Evolutionary conservation across 176 grass and related monocot genomes (phyloP), one percentile per base, ranked within the genome.

Genomic region (Ampelocalamus luodianensis): DNA sequence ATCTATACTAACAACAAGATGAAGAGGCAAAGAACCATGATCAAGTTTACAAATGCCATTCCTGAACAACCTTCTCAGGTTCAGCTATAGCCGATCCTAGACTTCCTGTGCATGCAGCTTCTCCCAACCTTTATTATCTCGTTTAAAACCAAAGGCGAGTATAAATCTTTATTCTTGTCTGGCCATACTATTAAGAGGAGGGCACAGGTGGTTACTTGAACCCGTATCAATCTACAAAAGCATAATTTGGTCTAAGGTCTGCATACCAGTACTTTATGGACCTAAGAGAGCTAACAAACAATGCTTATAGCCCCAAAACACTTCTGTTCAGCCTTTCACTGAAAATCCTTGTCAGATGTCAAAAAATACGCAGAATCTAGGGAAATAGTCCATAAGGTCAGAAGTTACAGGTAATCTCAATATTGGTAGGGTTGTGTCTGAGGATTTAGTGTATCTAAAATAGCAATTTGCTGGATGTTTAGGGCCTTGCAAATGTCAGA

Each of bases 121-220:
- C 56, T 83, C 81, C 42, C 20, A 88, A 38, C 37, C 46, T 73
- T 55, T 59, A 74, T 73, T 39, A 40, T 65, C 56, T 24, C 42
- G 43, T 18, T 66, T 65, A 23, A 58, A 66, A 27, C 17, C 26
- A 85, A 51, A 48, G 26, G 38, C 18, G 12, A 36, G 26, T 43
- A 48, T 32, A 58, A 29, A 61, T 51, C 14, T 50, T 74, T 75
- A 5, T 68, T 85, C 61, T 79, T 49, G 50, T 69, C 53, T 49
- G 37, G 54, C 49, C 22, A 71, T 49, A 50, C 22, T 56, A 74
- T 87, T 36, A 87, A 82, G 44, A 27, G 79, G 48, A 39, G 67
- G 32, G 4, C 11, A 84, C 29, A 79, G 37, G 37, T 65, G 9
- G 73, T 0, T 51, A 85, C 22, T 54, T 82, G 32, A 70, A 26